These are phyloP conservation scores for Paramyrothecium roridum DNA, from an alignment of 2,329 filamentous ascomycete species.

Conservation along the genomic window DNA sequence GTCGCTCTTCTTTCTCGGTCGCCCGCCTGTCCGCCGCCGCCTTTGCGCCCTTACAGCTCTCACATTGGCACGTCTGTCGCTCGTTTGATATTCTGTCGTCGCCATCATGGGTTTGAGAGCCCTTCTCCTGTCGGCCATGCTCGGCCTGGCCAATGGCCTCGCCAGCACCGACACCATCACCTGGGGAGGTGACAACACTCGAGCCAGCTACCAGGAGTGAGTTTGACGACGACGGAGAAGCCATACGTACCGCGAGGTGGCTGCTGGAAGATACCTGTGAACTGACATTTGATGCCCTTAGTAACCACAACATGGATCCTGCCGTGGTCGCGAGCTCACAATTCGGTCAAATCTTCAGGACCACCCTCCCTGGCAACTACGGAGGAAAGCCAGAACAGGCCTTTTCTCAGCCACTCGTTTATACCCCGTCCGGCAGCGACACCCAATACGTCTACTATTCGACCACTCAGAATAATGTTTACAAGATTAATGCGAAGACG, in stretches of 20 bases:
- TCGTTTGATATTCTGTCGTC: background rate
- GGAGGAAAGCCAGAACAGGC: slow-evolving; percentile 47
- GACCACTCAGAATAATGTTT: slow-evolving; percentile 56
- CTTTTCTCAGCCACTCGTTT: slow-evolving; percentile 45
- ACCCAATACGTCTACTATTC: slow-evolving; percentile 54
- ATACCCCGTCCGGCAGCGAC: slow-evolving; percentile 42
- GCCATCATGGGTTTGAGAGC: slow-evolving; percentile 20
- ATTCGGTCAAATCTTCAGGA: slow-evolving; percentile 54
- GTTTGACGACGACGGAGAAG: slow-evolving; percentile 15
- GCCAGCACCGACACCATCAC: slow-evolving; percentile 54
- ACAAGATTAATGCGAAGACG: slow-evolving; percentile 53
- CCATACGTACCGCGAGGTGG: too few species aligned
- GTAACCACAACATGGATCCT: slow-evolving; percentile 63
- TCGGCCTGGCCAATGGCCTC: slow-evolving; percentile 29
- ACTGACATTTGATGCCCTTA: slow-evolving; percentile 6
- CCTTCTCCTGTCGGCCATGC: slow-evolving; percentile 27
- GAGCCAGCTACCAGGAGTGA: slow-evolving; percentile 51
- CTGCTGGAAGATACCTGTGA: background rate
- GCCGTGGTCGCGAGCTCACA: slow-evolving; percentile 50
- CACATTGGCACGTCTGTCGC: background rate
- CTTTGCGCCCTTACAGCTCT: background rate
- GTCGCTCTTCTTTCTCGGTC: background rate
- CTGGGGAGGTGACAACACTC: slow-evolving; percentile 55
- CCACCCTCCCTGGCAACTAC: slow-evolving; percentile 49
- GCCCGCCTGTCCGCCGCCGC: background rate